Percentiles rank a stretch among this genome's conserved stretches.
Conservation (phyloP, 129 eudicot species). For the Saposhnikovia divaricata region DNA sequence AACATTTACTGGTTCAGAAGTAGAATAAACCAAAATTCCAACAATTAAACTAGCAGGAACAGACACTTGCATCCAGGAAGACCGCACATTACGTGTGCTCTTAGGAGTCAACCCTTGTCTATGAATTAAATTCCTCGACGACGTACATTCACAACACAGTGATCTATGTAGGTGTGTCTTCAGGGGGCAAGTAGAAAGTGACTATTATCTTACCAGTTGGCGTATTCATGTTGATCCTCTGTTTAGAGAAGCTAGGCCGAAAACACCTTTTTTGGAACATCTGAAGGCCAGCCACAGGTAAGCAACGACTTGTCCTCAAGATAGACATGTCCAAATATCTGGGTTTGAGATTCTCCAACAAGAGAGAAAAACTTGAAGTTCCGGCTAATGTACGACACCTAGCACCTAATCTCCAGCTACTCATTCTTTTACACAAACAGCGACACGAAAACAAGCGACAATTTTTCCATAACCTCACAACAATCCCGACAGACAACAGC, state of each 20-base stretch:
- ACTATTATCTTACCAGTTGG: conserved; percentile 30
- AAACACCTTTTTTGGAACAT: conserved; percentile 17
- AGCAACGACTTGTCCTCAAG: conserved; percentile 22
- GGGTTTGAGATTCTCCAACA: conserved; percentile 25
- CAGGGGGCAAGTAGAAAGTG: conserved; percentile 20
- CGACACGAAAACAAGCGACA: not conserved
- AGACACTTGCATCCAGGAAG: conserved; percentile 46
- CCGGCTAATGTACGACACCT: conserved; percentile 25
- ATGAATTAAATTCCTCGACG: conserved; percentile 32
- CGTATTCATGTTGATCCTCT: conserved; percentile 25
- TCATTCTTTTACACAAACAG: conserved; percentile 7
- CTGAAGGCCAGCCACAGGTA: conserved; percentile 17
- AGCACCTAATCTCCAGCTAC: conserved; percentile 18
- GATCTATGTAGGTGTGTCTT: conserved; percentile 36
- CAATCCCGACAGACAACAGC: not conserved
- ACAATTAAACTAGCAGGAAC: conserved; percentile 39
- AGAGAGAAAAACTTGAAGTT: conserved; percentile 30
- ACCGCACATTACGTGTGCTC: conserved; percentile 37
- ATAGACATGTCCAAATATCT: conserved; percentile 18
- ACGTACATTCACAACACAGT: conserved; percentile 26
- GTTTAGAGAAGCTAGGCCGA: conserved; percentile 19
- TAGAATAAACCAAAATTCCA: conserved; percentile 56
- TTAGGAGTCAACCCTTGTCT: conserved; percentile 39
- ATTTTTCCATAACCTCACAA: not conserved
- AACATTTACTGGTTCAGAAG: conserved; percentile 42